Base-by-base conservation (phyloP, 148 eudicot species). In the Arctostaphylos glauca region DNA sequence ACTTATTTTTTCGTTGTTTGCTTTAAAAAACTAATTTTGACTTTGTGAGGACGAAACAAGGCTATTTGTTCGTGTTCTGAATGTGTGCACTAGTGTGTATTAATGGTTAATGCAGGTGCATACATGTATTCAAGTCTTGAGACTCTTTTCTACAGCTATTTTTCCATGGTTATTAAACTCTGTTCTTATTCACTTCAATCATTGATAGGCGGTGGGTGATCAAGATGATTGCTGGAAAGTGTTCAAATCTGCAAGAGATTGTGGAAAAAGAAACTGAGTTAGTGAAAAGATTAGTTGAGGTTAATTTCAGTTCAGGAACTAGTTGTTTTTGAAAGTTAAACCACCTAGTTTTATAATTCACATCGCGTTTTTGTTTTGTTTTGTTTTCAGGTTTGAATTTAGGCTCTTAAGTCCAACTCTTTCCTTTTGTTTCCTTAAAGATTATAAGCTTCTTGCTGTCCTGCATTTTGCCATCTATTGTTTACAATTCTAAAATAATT, bases 191-290 rank as follows among this genome's bases (percentile, higher is more conserved):
- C 19, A 72, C 81, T 74, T 85, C 25, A 74, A 76, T 89, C 77
- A 52, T 77, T 92, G 66, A 80, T 87, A 95, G 98, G 97, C 87
- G 95, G 84, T 96, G 98, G 98, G 91, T 90, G 86, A 93, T 96
- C 90, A 91, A 92, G 89, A 86, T 82, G 85, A 86, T 93, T 80
- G 91, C 93, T 80, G 91, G 90, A 77, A 90, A 85, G 77, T 81
- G 84, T 93, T 75, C 91, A 78, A 84, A 89, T 84, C 87, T 94
- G 82, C 90, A 85, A 83, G 90, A 89, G 86, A 90, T 94, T 73
- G 74, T 95, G 84, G 93, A 88, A 82, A 91, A 90, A 82, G 98
- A 95, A 88, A 92, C 98, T 74, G 88, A 90, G 79, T 84, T 92
- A 86, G 98, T 94, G 86, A 89, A 92, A 87, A 87, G 85, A 82